Percentiles rank a stretch among this genome's conserved stretches.
Evolutionary conservation across 805 yeast genomes (phyloP).

Genomic region (Monosporozyma servazzii): DNA sequence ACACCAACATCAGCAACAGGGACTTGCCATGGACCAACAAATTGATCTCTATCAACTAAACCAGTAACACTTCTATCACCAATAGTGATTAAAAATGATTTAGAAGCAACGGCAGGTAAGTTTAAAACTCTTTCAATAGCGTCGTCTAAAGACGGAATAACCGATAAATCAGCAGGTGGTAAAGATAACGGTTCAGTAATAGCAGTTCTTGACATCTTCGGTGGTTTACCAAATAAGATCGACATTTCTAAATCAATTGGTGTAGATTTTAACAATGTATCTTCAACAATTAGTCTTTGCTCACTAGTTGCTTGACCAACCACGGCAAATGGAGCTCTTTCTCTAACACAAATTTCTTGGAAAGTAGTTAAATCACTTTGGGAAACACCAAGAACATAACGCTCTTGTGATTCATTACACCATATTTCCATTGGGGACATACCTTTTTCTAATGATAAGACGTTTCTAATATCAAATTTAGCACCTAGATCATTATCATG

Average conservation of each 20-base stretch:
- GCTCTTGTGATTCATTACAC: conserved; percentile 99
- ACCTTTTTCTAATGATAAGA: conserved; percentile 87
- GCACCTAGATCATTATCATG: conserved; percentile 97
- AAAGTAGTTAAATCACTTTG: conserved; percentile 66
- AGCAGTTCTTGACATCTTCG: conserved; percentile 80
- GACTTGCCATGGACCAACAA: conserved; percentile 99
- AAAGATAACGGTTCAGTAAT: conserved; percentile 50
- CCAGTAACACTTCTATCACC: conserved; percentile 99
- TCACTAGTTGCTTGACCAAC: conserved; percentile 92
- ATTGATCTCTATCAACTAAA: conserved; percentile 91
- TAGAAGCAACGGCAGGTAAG: conserved; percentile 91
- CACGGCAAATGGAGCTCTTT: conserved; percentile 91
- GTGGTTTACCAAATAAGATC: conserved; percentile 91
- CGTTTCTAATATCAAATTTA: conserved; percentile 78
- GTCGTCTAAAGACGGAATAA: conserved; percentile 39
- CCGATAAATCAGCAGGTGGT: conserved; percentile 29
- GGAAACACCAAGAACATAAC: conserved; percentile 89
- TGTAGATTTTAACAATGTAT: conserved; percentile 62
- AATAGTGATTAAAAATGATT: conserved; percentile 89
- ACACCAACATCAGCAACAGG: conserved; percentile 99
- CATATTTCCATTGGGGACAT: conserved; percentile 99
- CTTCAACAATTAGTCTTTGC: conserved; percentile 72
- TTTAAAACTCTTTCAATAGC: conserved; percentile 76
- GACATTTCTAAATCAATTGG: conserved; percentile 97
- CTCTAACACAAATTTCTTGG: conserved; percentile 78